These are phyloP conservation scores for Torulaspora globosa DNA, from an alignment of 1,139 yeast species.

Conservation along the genomic window DNA sequence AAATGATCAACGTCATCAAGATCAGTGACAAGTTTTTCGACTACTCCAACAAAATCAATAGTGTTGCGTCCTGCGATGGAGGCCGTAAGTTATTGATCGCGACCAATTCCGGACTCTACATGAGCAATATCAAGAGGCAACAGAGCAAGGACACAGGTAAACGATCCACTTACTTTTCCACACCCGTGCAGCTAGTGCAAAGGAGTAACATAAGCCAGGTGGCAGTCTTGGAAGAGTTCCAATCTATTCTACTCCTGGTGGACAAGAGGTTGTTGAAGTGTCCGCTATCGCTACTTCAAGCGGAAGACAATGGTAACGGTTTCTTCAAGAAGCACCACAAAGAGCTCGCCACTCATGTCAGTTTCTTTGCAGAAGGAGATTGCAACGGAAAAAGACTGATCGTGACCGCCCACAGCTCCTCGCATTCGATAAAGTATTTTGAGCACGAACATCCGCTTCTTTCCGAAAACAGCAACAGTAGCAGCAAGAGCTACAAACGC, in stretches of 20 bases:
- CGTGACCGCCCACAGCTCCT: constrained; percentile 76
- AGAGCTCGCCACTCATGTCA: constrained; percentile 76
- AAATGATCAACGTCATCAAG: constrained; percentile 74
- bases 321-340: constrained; percentile 58
- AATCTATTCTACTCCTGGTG: constrained; percentile 71
- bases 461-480: constrained; percentile 38
- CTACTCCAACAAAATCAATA: constrained; percentile 70
- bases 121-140: constrained; percentile 54
- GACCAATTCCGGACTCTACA: constrained; percentile 86
- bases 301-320: constrained; percentile 52
- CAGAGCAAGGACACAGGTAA: constrained; percentile 38
- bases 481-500: constrained; percentile 62
- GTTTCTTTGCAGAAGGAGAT: constrained; percentile 87
- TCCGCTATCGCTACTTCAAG: constrained; percentile 69
- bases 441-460: constrained; percentile 49
- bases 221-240: constrained; percentile 89
- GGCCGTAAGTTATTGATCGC: constrained; percentile 89
- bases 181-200: constrained; percentile 74
- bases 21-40: constrained; percentile 71
- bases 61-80: constrained; percentile 93
- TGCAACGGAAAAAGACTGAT: constrained; percentile 85
- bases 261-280: constrained; percentile 83
- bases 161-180: constrained; percentile 53
- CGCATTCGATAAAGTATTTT: constrained; percentile 76
- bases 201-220: constrained; percentile 80